Percentiles rank a stretch among this genome's conserved stretches.
These are phyloP conservation scores for Theobroma grandiflorum DNA, from an alignment of 441 rosid genomes.

Conservation along the genomic window DNA sequence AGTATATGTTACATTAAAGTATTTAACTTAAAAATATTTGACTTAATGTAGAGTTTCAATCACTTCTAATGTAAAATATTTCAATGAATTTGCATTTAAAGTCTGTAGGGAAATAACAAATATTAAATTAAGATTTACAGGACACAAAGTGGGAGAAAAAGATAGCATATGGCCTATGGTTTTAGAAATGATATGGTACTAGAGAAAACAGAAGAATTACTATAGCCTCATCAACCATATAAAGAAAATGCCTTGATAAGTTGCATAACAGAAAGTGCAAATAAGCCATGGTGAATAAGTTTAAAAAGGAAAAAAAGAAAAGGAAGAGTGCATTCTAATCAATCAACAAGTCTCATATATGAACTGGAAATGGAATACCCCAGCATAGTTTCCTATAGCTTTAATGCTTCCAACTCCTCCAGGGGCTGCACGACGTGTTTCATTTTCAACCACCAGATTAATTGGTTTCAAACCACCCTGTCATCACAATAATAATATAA, in stretches of 20 bases:
- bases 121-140: not conserved
- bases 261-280: not conserved
- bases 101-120: not conserved
- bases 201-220: constrained; percentile 6
- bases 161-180: not conserved
- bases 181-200: not conserved
- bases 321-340: not conserved
- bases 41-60: not conserved
- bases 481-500: constrained; percentile 16
- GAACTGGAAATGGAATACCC: constrained; percentile 36
- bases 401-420: constrained; percentile 66
- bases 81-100: constrained; percentile 12
- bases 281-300: not conserved
- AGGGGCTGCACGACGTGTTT: constrained; percentile 54
- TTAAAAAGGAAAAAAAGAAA: not conserved
- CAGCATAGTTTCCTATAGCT: constrained; percentile 59
- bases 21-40: not conserved
- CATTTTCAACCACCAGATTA: constrained; percentile 52
- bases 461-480: constrained; percentile 59
- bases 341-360: not conserved
- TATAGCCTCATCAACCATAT: constrained; percentile 9
- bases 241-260: not conserved
- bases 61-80: not conserved
- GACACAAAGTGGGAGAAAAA: not conserved
- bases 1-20: not conserved